Evolutionary conservation across 1,284 basidiomycete genomes (phyloP).

Genomic region (Cutaneotrichosporon curvatum): DNA sequence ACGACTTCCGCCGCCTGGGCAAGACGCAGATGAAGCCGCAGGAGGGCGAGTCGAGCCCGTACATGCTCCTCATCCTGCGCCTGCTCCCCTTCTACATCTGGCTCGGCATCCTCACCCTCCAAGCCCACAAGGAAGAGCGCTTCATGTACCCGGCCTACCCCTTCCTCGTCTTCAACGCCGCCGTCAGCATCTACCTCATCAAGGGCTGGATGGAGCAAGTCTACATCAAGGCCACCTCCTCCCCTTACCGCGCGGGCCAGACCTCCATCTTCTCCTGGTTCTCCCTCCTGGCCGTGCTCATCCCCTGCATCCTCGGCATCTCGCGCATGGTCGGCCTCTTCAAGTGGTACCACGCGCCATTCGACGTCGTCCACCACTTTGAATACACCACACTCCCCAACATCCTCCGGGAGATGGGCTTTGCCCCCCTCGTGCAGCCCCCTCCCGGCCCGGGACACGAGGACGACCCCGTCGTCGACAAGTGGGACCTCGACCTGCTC

Average conservation of each 20-base stretch:
- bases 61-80: constrained; percentile 64
- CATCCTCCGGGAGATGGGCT: constrained; percentile 67
- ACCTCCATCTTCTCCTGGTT: constrained; percentile 67
- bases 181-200: constrained; percentile 70
- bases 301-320: constrained; percentile 63
- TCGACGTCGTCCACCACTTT: constrained; percentile 65
- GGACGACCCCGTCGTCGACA: constrained; percentile 48
- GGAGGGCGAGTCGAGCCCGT: constrained; percentile 62
- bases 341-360: constrained; percentile 85
- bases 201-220: constrained; percentile 76
- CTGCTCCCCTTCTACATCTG: constrained; percentile 84
- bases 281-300: constrained; percentile 62
- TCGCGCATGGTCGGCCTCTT: constrained; percentile 73
- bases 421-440: constrained; percentile 40
- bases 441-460: constrained; percentile 39
- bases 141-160: constrained; percentile 97
- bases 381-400: constrained; percentile 72
- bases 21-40: constrained; percentile 52
- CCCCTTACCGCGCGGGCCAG: constrained; percentile 76
- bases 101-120: constrained; percentile 67
- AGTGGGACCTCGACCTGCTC: constrained; percentile 64
- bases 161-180: constrained; percentile 87
- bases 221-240: constrained; percentile 67
- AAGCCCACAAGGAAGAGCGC: constrained; percentile 94
- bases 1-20: constrained; percentile 75